Evolutionary conservation across 805 yeast species (phyloP).

Genomic region (Myxozyma neotropica): DNA sequence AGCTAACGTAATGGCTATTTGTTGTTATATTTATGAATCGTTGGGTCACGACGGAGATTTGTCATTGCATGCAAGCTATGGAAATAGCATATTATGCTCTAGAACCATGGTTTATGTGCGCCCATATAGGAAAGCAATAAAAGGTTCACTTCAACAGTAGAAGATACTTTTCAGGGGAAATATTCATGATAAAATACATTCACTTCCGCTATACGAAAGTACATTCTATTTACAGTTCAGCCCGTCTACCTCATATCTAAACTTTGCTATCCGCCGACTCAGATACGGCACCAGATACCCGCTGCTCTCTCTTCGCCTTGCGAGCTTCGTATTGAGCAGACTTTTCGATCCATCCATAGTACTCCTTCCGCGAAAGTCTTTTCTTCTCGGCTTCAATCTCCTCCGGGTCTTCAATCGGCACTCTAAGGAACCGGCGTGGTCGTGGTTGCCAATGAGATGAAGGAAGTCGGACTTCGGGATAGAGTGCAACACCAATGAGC

Average conservation of each 20-base stretch:
- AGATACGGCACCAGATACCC: not conserved
- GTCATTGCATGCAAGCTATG: not conserved
- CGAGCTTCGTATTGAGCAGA: conserved; percentile 10
- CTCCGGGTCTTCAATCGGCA: conserved; percentile 52
- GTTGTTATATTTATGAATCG: no score
- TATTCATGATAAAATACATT: not conserved
- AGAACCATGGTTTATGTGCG: no score
- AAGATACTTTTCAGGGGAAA: no score
- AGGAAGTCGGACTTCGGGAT: conserved; percentile 67
- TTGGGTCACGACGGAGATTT: not conserved
- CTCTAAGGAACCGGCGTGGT: conserved; percentile 78
- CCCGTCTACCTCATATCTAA: not conserved
- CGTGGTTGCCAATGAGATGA: conserved; percentile 90
- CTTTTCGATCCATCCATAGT: conserved; percentile 33
- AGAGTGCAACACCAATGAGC: conserved; percentile 84
- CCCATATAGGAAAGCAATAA: not conserved
- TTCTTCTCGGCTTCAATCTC: conserved; percentile 62
- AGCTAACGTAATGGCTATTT: no score
- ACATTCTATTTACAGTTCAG: not conserved
- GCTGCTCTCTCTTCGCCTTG: conserved; percentile 6
- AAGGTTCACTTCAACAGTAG: not conserved
- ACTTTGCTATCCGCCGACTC: not conserved
- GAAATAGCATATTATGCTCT: no score
- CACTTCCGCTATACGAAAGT: not conserved
- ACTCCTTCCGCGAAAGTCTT: conserved; percentile 69